Evolutionary conservation across 1,284 basidiomycete species (phyloP).

Genomic region (Singerocomus inundabilis): DNA sequence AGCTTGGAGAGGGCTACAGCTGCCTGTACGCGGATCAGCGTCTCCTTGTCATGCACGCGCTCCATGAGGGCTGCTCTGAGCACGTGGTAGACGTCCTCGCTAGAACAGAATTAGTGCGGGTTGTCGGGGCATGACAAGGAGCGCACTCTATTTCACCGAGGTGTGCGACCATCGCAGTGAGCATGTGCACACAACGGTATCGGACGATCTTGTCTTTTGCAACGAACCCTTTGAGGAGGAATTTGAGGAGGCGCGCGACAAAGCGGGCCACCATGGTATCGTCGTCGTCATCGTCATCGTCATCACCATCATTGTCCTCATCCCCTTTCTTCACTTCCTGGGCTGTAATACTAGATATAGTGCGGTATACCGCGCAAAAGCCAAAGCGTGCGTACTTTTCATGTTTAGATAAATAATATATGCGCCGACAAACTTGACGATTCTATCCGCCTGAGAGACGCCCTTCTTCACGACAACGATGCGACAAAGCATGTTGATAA

Average conservation of each 20-base stretch:
- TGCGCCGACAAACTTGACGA: slow-evolving; percentile 82
- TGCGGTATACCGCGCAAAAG: not conserved
- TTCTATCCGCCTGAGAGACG: slow-evolving; percentile 72
- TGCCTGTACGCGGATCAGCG: slow-evolving; percentile 80
- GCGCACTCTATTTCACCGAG: slow-evolving; percentile 83
- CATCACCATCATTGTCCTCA: slow-evolving; percentile 46
- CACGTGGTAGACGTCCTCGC: slow-evolving; percentile 77
- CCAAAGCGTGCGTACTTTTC: slow-evolving; percentile 56
- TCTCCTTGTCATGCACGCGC: slow-evolving; percentile 85
- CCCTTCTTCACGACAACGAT: slow-evolving; percentile 86
- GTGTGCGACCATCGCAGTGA: slow-evolving; percentile 79
- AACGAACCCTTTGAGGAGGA: slow-evolving; percentile 79
- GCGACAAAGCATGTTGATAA: slow-evolving; percentile 71
- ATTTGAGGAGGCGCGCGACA: slow-evolving; percentile 68
- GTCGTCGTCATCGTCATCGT: slow-evolving; percentile 71
- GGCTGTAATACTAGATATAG: slow-evolving; percentile 20
- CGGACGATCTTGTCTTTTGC: slow-evolving; percentile 91
- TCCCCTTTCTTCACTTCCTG: slow-evolving; percentile 37
- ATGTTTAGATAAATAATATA: slow-evolving; percentile 81
- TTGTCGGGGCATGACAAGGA: not conserved
- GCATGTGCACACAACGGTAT: slow-evolving; percentile 75
- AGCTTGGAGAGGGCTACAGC: slow-evolving; percentile 85
- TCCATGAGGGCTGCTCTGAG: slow-evolving; percentile 74
- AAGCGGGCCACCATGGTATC: slow-evolving; percentile 77
- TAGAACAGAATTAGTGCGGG: slow-evolving; percentile 30